These are phyloP conservation scores for Pseudozyma sp. DNA, from an alignment of 1,284 basidiomycete genomes.

Conservation along the genomic window DNA sequence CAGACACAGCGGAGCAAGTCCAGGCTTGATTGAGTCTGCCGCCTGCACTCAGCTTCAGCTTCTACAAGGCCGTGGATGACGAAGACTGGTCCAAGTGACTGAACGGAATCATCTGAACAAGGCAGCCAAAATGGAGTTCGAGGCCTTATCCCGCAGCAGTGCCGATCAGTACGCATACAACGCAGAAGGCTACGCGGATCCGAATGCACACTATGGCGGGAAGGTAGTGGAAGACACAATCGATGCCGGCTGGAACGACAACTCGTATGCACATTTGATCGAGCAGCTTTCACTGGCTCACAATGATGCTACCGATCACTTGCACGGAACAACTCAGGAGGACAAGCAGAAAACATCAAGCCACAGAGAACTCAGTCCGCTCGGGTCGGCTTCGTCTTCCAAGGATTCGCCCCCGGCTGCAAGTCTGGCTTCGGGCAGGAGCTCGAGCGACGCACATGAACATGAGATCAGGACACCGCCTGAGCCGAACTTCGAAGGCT, in stretches of 20 bases:
- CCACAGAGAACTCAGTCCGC: background rate
- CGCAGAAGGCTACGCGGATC: constrained; percentile 31
- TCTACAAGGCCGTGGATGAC: too few relatives aligned
- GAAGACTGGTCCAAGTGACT: background rate
- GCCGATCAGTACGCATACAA: constrained; percentile 30
- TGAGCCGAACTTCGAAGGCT: constrained; percentile 24
- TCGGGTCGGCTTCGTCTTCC: constrained; percentile 5
- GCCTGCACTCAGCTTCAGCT: background rate
- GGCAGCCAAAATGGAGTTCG: constrained; percentile 26
- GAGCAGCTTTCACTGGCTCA: constrained; percentile 25
- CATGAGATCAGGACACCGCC: constrained; percentile 45
- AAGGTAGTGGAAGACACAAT: constrained; percentile 18
- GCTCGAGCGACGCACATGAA: constrained; percentile 37
- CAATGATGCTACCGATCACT: background rate
- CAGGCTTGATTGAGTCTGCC: background rate
- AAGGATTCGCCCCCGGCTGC: constrained; percentile 22
- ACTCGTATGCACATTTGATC: constrained; percentile 30
- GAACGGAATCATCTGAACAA: background rate
- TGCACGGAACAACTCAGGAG: background rate
- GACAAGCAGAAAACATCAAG: background rate
- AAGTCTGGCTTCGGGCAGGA: constrained; percentile 25
- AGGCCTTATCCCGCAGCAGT: constrained; percentile 18
- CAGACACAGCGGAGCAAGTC: background rate
- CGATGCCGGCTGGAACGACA: constrained; percentile 6
- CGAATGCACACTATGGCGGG: constrained; percentile 12